Base-by-base conservation (phyloP, 345 rosid species). In the Zanthoxylum bungeanum region DNA sequence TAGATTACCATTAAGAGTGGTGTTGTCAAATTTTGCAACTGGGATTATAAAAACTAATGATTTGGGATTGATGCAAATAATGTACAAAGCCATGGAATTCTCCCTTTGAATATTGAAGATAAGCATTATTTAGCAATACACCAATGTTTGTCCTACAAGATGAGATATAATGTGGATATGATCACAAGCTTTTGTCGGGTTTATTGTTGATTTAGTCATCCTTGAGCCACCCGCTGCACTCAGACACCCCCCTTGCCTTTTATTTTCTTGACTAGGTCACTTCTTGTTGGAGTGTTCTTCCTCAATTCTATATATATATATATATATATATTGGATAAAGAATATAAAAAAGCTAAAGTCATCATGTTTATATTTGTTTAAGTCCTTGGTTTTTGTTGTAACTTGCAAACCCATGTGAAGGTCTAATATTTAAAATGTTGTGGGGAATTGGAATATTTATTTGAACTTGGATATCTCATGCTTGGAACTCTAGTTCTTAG, bases 171-270 rank as follows among this genome's bases (percentile, higher is more conserved):
- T 53, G 46, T 60, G 33, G 67, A 68, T 44, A 40, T 72, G 50
- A 64, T n/a, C 55, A 70, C 61, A 30, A 55, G 64, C 14, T 53
- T 62, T 73, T 71, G 75, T 72, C 39, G 42, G 51, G 64, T 31
- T 60, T n/a, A 28, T 67, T 59, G 67, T 56, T 30, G 67, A 72
- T 61, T 69, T 76, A 34, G 61, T 68, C 75, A 53, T 51, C 86
- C 85, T 90, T 75, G 92, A 88, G 96, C 92, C 91, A 87, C 85
- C 70, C 80, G 72, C 71, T 64, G 55, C 73, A 56, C 65, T 34
- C 19, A n/a, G n/a, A 19, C 50, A 67, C 69, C 55, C 59, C 37
- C 11, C 61, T 63, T 17, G 19, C 49, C 73, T 73, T 46, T 53
- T 66, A 28, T 74, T 74, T 73, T 69, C 83, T 85, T 89, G 85